Conservation (phyloP, 139 green algal genomes). For the Astrephomene gubernaculifera region DNA sequence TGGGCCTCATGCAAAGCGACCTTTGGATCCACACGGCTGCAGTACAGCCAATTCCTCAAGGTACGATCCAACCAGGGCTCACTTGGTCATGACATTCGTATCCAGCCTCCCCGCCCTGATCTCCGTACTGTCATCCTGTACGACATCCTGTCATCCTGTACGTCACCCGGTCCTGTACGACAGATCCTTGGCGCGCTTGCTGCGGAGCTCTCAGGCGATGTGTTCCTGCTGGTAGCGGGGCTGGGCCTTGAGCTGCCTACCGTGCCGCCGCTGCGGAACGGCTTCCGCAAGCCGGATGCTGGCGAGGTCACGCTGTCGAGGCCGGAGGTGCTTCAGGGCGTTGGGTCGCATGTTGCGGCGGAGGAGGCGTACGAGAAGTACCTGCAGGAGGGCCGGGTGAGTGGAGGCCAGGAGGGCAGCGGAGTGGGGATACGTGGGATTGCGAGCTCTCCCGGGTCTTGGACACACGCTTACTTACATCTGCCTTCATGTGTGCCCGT, state of each 20-base stretch:
- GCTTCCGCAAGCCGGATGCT: slow-evolving; percentile 42
- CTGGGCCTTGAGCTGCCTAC: slow-evolving; percentile 42
- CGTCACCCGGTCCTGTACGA: background rate
- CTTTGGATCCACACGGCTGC: slow-evolving; percentile 36
- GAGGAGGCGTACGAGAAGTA: slow-evolving; percentile 36
- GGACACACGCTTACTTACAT: too few relatives aligned
- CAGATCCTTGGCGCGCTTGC: slow-evolving; percentile 34
- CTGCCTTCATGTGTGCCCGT: too few relatives aligned
- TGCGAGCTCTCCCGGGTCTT: too few relatives aligned
- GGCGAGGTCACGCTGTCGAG: slow-evolving; percentile 37
- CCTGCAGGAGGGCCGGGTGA: slow-evolving; percentile 20
- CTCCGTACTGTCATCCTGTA: background rate
- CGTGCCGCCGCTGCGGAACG: slow-evolving; percentile 44
- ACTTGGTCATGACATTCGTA: too few relatives aligned
- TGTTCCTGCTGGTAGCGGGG: slow-evolving; percentile 46
- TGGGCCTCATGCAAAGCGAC: slow-evolving; percentile 41
- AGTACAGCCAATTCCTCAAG: slow-evolving; percentile 47
- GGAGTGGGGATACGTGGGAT: too few relatives aligned
- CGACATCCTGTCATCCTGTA: background rate
- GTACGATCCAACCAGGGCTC: too few relatives aligned
- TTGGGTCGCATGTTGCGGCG: slow-evolving; percentile 32
- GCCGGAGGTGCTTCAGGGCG: slow-evolving; percentile 17
- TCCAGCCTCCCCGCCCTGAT: background rate
- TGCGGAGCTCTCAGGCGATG: slow-evolving; percentile 37
- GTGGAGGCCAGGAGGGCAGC: too few relatives aligned